Conservation (phyloP, 2,329 filamentous ascomycete genomes). For the Metarhizium guizhouense region DNA sequence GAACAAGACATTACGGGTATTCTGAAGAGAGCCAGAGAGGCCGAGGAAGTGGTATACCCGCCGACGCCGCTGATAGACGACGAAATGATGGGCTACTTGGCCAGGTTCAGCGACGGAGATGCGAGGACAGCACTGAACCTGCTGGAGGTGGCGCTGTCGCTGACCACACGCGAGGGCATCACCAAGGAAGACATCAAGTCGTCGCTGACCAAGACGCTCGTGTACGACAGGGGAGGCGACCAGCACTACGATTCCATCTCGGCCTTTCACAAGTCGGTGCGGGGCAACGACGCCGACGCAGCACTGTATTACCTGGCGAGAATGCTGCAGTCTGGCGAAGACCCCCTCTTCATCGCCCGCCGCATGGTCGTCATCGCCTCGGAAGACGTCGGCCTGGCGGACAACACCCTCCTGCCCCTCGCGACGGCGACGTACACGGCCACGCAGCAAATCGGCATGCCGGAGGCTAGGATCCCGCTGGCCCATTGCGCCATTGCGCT, state of each 20-base stretch:
- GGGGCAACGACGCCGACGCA: slow-evolving; percentile 78
- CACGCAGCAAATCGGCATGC: slow-evolving; percentile 88
- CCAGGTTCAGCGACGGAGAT: slow-evolving; percentile 84
- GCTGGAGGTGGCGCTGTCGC: slow-evolving; percentile 76
- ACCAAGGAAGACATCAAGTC: slow-evolving; percentile 73
- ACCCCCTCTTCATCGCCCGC: slow-evolving; percentile 84
- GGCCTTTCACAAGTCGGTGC: slow-evolving; percentile 91
- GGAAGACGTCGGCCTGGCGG: slow-evolving; percentile 86
- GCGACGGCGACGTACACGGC: slow-evolving; percentile 82
- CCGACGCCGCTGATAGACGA: slow-evolving; percentile 58
- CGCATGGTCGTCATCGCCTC: slow-evolving; percentile 92
- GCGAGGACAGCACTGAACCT: slow-evolving; percentile 89
- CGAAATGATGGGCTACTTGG: slow-evolving; percentile 71
- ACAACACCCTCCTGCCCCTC: slow-evolving; percentile 73
- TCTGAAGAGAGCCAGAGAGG: slow-evolving; percentile 61
- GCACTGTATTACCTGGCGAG: slow-evolving; percentile 89
- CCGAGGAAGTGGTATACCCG: slow-evolving; percentile 40
- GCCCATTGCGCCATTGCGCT: slow-evolving; percentile 81
- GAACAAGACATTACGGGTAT: slow-evolving; percentile 66
- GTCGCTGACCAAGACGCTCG: slow-evolving; percentile 79
- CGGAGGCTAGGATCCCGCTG: slow-evolving; percentile 86
- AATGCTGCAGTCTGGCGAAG: slow-evolving; percentile 93
- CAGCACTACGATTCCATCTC: slow-evolving; percentile 98
- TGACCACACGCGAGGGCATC: slow-evolving; percentile 48
- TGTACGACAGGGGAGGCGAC: slow-evolving; percentile 91